Conservation (phyloP, 768 basidiomycete genomes). For the Lentinula sp. region DNA sequence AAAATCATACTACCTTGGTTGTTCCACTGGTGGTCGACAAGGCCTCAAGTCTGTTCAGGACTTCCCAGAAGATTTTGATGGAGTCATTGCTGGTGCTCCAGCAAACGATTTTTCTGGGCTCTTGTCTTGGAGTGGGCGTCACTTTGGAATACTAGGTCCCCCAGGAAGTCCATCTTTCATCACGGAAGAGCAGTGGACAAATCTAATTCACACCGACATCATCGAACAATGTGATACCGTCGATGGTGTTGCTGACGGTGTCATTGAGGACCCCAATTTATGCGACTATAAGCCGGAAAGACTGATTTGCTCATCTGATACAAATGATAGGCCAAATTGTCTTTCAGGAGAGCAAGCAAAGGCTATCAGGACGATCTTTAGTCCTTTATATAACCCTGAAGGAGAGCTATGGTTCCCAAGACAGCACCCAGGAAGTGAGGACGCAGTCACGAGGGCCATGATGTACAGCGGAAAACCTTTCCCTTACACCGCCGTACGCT, state of each 20-base stretch:
- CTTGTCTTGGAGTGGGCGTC: neutral
- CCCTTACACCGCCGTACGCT: constrained; percentile 1
- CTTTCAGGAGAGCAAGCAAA: constrained; percentile 11
- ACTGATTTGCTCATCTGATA: constrained; percentile 8
- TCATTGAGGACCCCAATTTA: constrained; percentile 15
- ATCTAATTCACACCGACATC: constrained; percentile 13
- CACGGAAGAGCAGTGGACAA: constrained; percentile 8
- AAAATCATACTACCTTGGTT: constrained; percentile 18
- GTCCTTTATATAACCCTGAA: constrained; percentile 8
- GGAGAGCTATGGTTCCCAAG: constrained; percentile 9
- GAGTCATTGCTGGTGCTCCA: constrained; percentile 16
- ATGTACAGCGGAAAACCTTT: constrained; percentile 4
- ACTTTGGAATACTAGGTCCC: constrained; percentile 1
- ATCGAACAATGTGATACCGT: constrained; percentile 16
- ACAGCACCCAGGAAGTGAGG: constrained; percentile 12
- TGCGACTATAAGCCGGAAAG: constrained; percentile 15
- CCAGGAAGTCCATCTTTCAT: constrained; percentile 8
- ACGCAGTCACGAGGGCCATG: neutral
- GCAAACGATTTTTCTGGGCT: constrained; percentile 7
- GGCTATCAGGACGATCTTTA: constrained; percentile 9
- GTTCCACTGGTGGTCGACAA: constrained; percentile 19
- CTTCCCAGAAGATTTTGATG: constrained; percentile 19
- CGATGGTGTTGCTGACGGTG: constrained; percentile 16
- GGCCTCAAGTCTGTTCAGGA: constrained; percentile 13
- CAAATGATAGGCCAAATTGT: constrained; percentile 5